A percentile compares a stretch with the other conserved stretches of the same genome.
phyloP scores from a whole-genome alignment of 768 basidiomycete genomes.

The Chalciporus sphaerocephalus region DNA sequence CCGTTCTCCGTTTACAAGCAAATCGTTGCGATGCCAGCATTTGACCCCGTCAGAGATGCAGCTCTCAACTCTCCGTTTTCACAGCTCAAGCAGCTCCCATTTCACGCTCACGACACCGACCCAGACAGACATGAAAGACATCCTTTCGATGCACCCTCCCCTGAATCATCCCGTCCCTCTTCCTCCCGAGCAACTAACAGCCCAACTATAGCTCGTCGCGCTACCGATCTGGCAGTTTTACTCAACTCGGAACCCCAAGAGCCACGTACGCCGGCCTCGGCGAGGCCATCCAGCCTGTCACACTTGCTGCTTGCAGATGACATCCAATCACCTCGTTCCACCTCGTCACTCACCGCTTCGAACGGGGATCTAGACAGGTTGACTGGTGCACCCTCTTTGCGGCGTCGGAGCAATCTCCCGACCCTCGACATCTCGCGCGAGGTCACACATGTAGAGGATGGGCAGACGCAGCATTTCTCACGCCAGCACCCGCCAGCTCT shows the following conservation, averaged over 20 bases:
- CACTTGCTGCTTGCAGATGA: slow-evolving; percentile 36
- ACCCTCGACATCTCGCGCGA: slow-evolving; percentile 33
- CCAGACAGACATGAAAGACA: slow-evolving; percentile 25
- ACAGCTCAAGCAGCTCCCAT: slow-evolving; percentile 37
- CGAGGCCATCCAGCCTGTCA: slow-evolving; percentile 42
- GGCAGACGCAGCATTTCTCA: slow-evolving; percentile 23
- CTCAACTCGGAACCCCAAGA: slow-evolving; percentile 59
- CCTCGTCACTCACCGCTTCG: slow-evolving; percentile 4
- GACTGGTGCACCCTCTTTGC: slow-evolving; percentile 22
- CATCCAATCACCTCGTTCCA: slow-evolving; percentile 19
- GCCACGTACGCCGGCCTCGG: slow-evolving; percentile 33
- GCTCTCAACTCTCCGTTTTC: slow-evolving; percentile 72
- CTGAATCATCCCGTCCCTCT: slow-evolving; percentile 34
- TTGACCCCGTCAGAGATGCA: slow-evolving; percentile 86
- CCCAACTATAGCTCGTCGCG: slow-evolving; percentile 53
- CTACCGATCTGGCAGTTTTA: slow-evolving; percentile 73
- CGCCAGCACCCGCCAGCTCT: slow-evolving; percentile 16
- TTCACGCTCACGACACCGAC: slow-evolving; percentile 25
- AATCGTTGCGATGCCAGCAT: slow-evolving; percentile 37
- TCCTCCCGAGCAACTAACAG: slow-evolving; percentile 35
- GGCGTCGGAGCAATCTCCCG: slow-evolving; percentile 30
- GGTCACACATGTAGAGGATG: slow-evolving; percentile 19
- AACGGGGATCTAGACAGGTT: slow-evolving; percentile 28
- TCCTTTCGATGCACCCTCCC: slow-evolving; percentile 34
- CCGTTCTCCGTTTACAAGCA: background rate